phyloP scores from a whole-genome alignment of 129 eudicot genomes.

The Scalesia atractyloides region DNA sequence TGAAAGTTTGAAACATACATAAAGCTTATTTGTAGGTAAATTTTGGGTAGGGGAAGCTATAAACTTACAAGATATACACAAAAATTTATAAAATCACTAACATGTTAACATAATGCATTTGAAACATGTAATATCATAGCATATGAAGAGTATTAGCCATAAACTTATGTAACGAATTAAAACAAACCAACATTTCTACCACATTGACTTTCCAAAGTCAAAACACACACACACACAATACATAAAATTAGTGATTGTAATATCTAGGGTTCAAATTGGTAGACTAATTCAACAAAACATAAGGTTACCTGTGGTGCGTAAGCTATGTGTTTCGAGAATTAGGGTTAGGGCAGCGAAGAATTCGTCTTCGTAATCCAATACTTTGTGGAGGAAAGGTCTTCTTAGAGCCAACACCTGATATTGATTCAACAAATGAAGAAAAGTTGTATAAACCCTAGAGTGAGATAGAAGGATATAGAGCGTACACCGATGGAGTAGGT shows the following conservation, averaged over 20 bases:
- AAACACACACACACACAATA: no score
- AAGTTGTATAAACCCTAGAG: background rate
- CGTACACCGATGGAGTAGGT: conserved; percentile 93
- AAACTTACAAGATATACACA: no score
- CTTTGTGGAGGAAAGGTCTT: conserved; percentile 88
- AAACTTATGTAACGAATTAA: conserved; percentile 5
- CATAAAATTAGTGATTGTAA: no score
- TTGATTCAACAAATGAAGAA: background rate
- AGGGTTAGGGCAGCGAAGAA: conserved; percentile 86
- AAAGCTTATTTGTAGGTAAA: no score
- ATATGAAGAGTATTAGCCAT: conserved; percentile 9
- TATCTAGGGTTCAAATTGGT: background rate
- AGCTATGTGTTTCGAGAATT: conserved; percentile 88
- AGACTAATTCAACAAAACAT: background rate
- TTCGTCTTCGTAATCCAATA: conserved; percentile 93
- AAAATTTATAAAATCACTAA: background rate
- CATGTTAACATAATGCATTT: background rate
- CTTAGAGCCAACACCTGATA: conserved; percentile 83
- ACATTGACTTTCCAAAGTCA: no score
- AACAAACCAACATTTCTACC: background rate
- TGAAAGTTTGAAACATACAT: no score
- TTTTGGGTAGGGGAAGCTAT: no score
- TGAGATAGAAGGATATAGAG: background rate
- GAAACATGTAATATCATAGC: conserved; percentile 2
- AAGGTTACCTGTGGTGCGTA: conserved; percentile 79